Evolutionary conservation across 306 rosid species (phyloP), one percentile per base, ranked within the genome.

Genomic region (Medicago lupulina): DNA sequence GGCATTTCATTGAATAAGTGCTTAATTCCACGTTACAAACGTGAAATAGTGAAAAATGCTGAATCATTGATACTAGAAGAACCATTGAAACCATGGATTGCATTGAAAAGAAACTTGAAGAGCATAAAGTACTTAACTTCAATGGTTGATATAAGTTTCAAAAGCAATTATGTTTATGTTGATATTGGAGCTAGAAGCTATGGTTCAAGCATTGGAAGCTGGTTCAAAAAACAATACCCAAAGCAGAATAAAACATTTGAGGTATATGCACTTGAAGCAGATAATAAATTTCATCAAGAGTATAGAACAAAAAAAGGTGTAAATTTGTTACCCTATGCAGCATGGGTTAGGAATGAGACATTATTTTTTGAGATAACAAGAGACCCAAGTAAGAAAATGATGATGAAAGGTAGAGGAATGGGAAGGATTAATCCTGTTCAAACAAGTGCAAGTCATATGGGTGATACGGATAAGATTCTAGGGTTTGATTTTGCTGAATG

Each of bases 301-400:
- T 87, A 87, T 2, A 80, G 41, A 28, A 25, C 13, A 7, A 86
- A 67, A 38, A 77, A 81, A 69, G 85, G 81, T 46, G 83, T 90
- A 0, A 79, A 28, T 13, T 77, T 84, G 58, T 77, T 90, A 67
- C 96, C 92, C 21, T 86, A 73, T 63, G 90, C 88, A 11, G 96
- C 90, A 0, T 90, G 92, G 96, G 85, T 90, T 64, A 84, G 89
- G 80, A 88, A 86, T 71, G 90, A 88, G 82, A 86, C 96, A 1
- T 44, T 90, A 80, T 88, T 90, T 76, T 90, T 88, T 51, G 89
- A 84, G 85, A 90, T 90, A 39, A 81, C 85, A 0, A 84, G 92
- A 67, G 85, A 82, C 57, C 78, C 75, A 12, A 72, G 86, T 12
- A 73, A 76, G 82, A 84, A 76, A 66, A 9, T 11, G 14, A 47